A percentile compares a stretch with the other conserved stretches of the same genome.
These are phyloP conservation scores for Pseudoturritis turrita DNA, from an alignment of 345 rosid species.

Conservation along the genomic window DNA sequence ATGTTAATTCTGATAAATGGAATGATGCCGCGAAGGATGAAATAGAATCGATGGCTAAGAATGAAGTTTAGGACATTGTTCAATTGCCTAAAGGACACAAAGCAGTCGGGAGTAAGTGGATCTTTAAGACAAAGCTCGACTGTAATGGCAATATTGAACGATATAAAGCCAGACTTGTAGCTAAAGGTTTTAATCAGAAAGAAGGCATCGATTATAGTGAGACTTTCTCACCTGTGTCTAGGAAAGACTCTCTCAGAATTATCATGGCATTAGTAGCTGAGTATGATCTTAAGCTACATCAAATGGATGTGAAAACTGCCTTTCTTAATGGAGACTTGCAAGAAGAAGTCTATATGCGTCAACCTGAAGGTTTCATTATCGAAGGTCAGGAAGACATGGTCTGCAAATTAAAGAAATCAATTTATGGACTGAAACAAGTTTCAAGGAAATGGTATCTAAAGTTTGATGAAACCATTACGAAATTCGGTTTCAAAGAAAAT, in stretches of 20 bases:
- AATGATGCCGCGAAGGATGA: neutral
- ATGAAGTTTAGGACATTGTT: neutral
- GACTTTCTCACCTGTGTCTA: neutral
- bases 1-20: constrained; percentile 3
- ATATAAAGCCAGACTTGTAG: neutral
- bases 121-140: constrained; percentile 3
- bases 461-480: no score
- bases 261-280: neutral
- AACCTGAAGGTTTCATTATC: constrained; percentile 1
- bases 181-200: neutral
- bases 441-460: no score
- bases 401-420: no score
- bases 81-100: neutral
- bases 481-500: no score
- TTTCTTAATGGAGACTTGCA: neutral
- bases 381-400: neutral
- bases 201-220: neutral
- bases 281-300: neutral
- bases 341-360: neutral
- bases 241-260: neutral
- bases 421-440: no score
- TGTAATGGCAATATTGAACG: neutral
- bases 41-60: neutral
- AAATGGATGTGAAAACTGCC: neutral
- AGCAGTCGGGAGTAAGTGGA: neutral